A percentile compares a stretch with the other conserved stretches of the same genome.
Conservation (phyloP, 345 rosid species). For the Excoecaria cochinchinensis region DNA sequence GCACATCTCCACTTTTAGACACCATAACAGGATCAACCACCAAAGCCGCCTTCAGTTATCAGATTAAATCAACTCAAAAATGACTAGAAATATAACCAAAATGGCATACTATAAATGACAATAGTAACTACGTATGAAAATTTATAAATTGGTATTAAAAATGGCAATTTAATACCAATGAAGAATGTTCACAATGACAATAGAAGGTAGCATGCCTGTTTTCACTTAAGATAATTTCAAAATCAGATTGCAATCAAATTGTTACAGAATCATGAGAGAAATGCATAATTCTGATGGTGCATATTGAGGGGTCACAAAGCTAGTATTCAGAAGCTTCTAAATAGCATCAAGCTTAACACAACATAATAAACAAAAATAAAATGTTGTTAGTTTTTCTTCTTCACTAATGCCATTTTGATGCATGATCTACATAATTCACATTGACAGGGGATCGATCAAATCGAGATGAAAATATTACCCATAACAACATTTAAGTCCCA, state of each 20-base stretch:
- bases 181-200: slow-evolving; percentile 60
- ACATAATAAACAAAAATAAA: neutral
- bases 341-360: neutral
- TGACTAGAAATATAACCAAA: slow-evolving; percentile 13
- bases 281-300: too few relatives aligned
- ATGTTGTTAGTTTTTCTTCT: neutral
- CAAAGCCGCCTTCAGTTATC: slow-evolving; percentile 64
- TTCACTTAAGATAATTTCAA: slow-evolving; percentile 56
- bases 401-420: neutral
- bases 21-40: slow-evolving; percentile 99
- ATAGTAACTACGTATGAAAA: too few relatives aligned
- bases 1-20: slow-evolving; percentile 89
- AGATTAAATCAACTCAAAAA: slow-evolving; percentile 33
- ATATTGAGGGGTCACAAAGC: neutral
- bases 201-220: slow-evolving; percentile 93
- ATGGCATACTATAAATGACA: neutral
- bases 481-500: neutral
- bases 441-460: neutral
- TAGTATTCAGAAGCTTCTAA: neutral
- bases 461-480: neutral
- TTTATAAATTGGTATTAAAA: too few relatives aligned
- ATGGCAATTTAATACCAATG: too few relatives aligned
- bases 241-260: slow-evolving; percentile 1
- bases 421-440: neutral
- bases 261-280: neutral